These are phyloP conservation scores for Penicillium sp. DNA, from an alignment of 2,329 filamentous ascomycete species.

Conservation along the genomic window DNA sequence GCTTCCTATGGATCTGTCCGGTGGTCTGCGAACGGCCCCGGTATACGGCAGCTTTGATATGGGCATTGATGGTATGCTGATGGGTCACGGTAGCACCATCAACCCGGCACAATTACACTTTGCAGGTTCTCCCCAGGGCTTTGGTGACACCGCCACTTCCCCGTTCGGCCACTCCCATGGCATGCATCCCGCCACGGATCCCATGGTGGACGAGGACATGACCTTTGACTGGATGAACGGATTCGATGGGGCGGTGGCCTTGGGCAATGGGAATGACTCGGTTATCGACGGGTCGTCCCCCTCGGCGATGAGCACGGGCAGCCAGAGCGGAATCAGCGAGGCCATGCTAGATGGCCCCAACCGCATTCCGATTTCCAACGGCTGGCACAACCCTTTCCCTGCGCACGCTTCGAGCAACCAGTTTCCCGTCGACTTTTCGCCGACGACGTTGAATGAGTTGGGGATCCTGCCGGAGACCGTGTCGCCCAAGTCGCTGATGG, in stretches of 20 bases:
- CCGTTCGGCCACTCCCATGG: conserved; percentile 47
- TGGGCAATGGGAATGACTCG: conserved; percentile 66
- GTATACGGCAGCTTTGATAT: conserved; percentile 66
- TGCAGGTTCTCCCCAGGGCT: conserved; percentile 64
- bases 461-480: conserved; percentile 67
- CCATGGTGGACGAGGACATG: conserved; percentile 64
- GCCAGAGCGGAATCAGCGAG: conserved; percentile 74
- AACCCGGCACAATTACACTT: conserved; percentile 73
- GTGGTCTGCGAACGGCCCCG: conserved; percentile 74
- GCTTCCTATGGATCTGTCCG: conserved; percentile 62
- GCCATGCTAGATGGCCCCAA: conserved; percentile 77
- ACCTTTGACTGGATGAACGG: conserved; percentile 79
- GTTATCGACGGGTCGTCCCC: conserved; percentile 91
- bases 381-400: conserved; percentile 67
- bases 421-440: conserved; percentile 70
- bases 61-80: conserved; percentile 66
- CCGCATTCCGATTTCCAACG: conserved; percentile 54
- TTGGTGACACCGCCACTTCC: conserved; percentile 40
- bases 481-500: conserved; percentile 69
- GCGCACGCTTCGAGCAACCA: conserved; percentile 62
- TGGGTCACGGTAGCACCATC: conserved; percentile 59
- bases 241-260: conserved; percentile 71
- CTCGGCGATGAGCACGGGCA: conserved; percentile 90
- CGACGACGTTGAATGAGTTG: conserved; percentile 69
- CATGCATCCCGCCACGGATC: conserved; percentile 52